Evolutionary conservation across 768 basidiomycete species (phyloP).

Genomic region (Suillus occidentalis): DNA sequence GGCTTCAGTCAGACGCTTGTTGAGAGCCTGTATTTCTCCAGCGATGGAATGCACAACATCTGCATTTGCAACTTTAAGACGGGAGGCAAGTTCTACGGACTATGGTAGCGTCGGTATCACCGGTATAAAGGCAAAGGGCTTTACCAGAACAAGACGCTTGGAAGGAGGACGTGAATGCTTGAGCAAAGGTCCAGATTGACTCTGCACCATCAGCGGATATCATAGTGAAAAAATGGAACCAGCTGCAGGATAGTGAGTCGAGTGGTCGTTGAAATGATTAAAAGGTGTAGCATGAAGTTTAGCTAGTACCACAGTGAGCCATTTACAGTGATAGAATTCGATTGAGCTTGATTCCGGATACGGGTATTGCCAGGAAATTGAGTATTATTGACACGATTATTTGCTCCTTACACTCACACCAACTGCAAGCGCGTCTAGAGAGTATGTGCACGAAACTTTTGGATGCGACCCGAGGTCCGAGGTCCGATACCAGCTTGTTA

Average conservation of each 20-base stretch:
- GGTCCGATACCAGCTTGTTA: too few species aligned
- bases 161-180: constrained; percentile 28
- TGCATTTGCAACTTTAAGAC: constrained; percentile 39
- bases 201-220: constrained; percentile 12
- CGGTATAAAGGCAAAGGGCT: constrained; percentile 3
- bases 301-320: too few species aligned
- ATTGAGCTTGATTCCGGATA: too few species aligned
- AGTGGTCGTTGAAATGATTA: neutral
- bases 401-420: too few species aligned
- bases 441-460: too few species aligned
- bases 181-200: constrained; percentile 30
- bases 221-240: neutral
- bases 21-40: constrained; percentile 53
- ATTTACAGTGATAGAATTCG: too few species aligned
- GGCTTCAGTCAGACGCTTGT: constrained; percentile 64
- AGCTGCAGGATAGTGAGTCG: neutral
- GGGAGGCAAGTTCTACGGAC: constrained; percentile 47
- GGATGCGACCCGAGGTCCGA: neutral
- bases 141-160: constrained; percentile 26
- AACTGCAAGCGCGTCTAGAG: too few species aligned
- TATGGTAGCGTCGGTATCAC: constrained; percentile 15
- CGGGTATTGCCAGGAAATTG: too few species aligned
- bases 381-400: too few species aligned
- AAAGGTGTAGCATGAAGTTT: too few species aligned
- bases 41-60: constrained; percentile 46